A percentile compares a stretch with the other conserved stretches of the same genome.
phyloP scores from a whole-genome alignment of 352 stramenopile genomes.

The Phytophthora tentaculata region DNA sequence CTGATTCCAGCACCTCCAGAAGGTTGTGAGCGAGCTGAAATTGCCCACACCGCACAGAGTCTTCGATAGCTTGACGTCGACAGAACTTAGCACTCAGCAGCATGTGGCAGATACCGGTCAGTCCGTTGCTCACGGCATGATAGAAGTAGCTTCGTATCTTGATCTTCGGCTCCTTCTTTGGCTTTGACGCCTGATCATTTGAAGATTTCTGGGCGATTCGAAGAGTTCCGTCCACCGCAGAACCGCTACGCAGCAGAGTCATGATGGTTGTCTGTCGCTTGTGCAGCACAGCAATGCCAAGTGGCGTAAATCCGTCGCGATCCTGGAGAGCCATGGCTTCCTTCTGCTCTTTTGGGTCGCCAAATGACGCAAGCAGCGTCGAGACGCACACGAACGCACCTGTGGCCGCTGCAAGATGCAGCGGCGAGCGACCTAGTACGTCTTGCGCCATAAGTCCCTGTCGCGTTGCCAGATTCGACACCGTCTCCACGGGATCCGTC shows the following conservation, averaged over 20 bases:
- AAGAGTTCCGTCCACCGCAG: slow-evolving; percentile 59
- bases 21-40: slow-evolving; percentile 80
- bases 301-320: slow-evolving; percentile 53
- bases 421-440: slow-evolving; percentile 53
- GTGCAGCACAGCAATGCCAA: slow-evolving; percentile 62
- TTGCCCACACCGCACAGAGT: slow-evolving; percentile 67
- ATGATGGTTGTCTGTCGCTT: slow-evolving; percentile 79
- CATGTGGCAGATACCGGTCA: slow-evolving; percentile 83
- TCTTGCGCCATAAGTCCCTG: slow-evolving; percentile 48
- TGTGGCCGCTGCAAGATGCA: slow-evolving; percentile 76
- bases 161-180: slow-evolving; percentile 17
- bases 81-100: slow-evolving; percentile 76
- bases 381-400: slow-evolving; percentile 80
- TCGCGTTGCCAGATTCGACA: slow-evolving; percentile 70
- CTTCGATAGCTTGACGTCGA: slow-evolving; percentile 76
- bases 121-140: slow-evolving; percentile 69
- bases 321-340: slow-evolving; percentile 48
- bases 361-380: slow-evolving; percentile 50
- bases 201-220: slow-evolving; percentile 23
- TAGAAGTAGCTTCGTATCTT: slow-evolving; percentile 75
- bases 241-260: slow-evolving; percentile 71
- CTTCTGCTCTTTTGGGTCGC: slow-evolving; percentile 32
- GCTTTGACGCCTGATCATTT: not conserved
- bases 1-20: slow-evolving; percentile 58
- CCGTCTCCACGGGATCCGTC: slow-evolving; percentile 77